Conservation (phyloP, 2,329 filamentous ascomycete genomes). For the Metarhizium humberi region DNA sequence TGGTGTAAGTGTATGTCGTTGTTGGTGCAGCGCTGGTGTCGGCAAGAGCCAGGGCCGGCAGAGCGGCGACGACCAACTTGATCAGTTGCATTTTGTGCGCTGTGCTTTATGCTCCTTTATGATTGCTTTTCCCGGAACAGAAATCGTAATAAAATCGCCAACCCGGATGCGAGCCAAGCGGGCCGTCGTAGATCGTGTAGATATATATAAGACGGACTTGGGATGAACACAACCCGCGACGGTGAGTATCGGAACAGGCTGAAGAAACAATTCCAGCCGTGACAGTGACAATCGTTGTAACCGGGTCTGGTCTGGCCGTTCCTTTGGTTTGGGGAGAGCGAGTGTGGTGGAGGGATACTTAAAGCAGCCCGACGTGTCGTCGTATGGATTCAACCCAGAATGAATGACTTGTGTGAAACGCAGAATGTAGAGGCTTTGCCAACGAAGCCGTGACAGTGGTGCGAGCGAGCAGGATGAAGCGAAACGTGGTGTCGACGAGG, state of each 20-base stretch:
- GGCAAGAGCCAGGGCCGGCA: conserved; percentile 46
- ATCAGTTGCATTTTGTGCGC: conserved; percentile 17
- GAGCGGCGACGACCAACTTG: conserved; percentile 36
- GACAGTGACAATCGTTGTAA: background rate
- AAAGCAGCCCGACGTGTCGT: background rate
- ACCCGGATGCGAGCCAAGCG: too few species aligned
- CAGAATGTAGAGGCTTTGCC: conserved; percentile 39
- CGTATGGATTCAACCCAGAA: background rate
- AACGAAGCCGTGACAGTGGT: conserved; percentile 36
- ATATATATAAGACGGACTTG: too few species aligned
- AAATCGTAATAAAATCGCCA: too few species aligned
- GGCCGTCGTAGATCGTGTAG: too few species aligned
- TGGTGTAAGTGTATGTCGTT: conserved; percentile 38
- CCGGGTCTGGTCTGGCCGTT: background rate
- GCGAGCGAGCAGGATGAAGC: conserved; percentile 11
- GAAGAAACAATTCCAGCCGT: too few species aligned
- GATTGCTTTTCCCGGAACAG: too few species aligned
- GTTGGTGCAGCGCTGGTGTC: conserved; percentile 21
- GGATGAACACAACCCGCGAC: too few species aligned
- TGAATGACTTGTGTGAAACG: conserved; percentile 11
- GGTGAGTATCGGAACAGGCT: too few species aligned
- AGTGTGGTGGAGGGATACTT: background rate
- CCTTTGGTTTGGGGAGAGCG: background rate
- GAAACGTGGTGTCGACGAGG: background rate
- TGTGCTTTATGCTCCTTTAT: background rate